Base-by-base conservation (phyloP, 495 filamentous ascomycete species). In the Cercophora scortea region DNA sequence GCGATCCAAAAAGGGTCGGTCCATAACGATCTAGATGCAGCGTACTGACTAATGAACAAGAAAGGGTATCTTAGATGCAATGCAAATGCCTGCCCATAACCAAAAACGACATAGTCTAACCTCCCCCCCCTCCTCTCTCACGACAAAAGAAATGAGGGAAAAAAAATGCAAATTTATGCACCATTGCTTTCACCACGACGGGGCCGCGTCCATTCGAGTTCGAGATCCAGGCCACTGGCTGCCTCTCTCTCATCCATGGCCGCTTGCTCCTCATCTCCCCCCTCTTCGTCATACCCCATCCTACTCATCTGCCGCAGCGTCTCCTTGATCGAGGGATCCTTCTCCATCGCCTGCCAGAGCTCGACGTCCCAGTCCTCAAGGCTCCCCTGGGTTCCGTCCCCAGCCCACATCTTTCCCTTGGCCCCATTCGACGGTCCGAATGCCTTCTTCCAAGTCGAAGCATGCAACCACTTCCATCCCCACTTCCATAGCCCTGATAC, bases 371-470 rank as follows among this genome's bases (percentile, higher is more conserved):
- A 74, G 33, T 75, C 66, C 42, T 73, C 72, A 7, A 66, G 36
- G 19, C 60, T 62, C 13, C 62, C 58, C n/a, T 50, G 55, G 6
- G 45, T 53, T 19, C 40, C 41, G 32, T 55, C 45, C 49, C 61
- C 47, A 13, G 46, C 48, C 65, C 64, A 61, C 0, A 58, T 56
- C 10, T 58, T 39, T 32, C 47, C 13, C 15, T 16, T n/a, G 35
- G 34, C 17, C 25, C 25, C 25, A 25, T 25, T 25, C 19, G 42
- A 40, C 38, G 45, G 44, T 66, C 85, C 83, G 49, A 87, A 73
- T 58, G 79, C 78, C 59, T 81, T 79, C 67, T 50, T 88, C 89
- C 50, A 85, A 57, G 64, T 90, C 80, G 34, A 80, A 81, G 60
- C 87, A 80, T 4, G 73, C 76, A 64, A 25, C 58, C 63, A 64